phyloP scores from a whole-genome alignment of 148 eudicot species.

The Oxyria digyna region DNA sequence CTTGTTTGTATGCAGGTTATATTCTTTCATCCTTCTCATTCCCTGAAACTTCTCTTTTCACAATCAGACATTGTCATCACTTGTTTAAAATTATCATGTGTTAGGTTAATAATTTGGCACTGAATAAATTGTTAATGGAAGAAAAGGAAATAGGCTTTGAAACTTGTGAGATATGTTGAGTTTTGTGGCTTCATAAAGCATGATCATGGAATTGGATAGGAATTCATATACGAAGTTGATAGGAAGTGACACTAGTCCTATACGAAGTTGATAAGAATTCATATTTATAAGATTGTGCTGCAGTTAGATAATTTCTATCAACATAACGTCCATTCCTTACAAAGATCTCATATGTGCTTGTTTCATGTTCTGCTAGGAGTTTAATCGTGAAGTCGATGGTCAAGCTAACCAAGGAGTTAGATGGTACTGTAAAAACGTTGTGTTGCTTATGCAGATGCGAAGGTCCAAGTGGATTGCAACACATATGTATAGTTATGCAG shows the following conservation, averaged over 20 bases:
- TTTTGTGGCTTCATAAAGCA: background rate
- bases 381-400: slow-evolving; percentile 66
- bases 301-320: no score
- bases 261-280: no score
- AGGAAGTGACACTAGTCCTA: no score
- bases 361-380: slow-evolving; percentile 28
- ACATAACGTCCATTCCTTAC: background rate
- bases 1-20: slow-evolving; percentile 56
- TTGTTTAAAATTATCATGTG: background rate
- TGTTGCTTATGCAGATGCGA: slow-evolving; percentile 33
- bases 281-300: no score
- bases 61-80: background rate
- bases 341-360: background rate
- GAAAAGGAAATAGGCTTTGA: background rate
- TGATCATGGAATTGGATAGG: background rate
- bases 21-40: background rate
- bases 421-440: background rate
- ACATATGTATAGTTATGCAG: no score
- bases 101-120: background rate
- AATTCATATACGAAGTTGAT: slow-evolving; percentile 22
- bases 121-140: background rate
- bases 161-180: background rate
- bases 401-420: slow-evolving; percentile 58
- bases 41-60: background rate
- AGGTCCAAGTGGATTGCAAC: slow-evolving; percentile 30